Conservation (phyloP, 371 early-diverging fungal genomes). For the Coemansia sp. region DNA sequence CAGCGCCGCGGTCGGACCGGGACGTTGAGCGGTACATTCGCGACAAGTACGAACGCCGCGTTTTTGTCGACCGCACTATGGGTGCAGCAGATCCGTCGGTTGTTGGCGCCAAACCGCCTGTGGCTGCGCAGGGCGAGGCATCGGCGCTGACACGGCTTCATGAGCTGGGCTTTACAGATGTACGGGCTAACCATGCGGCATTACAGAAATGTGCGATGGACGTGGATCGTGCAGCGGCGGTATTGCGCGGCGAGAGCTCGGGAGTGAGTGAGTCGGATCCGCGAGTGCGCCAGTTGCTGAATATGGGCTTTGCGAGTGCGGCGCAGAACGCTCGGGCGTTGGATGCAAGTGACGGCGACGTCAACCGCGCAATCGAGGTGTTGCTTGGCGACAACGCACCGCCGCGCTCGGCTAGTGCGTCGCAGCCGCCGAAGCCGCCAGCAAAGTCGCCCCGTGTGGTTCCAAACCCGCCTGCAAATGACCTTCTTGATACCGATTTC, state of each 20-base stretch:
- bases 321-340: slow-evolving; percentile 61
- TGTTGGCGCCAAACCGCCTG: slow-evolving; percentile 24
- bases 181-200: slow-evolving; percentile 60
- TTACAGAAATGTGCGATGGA: slow-evolving; percentile 65
- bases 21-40: slow-evolving; percentile 89
- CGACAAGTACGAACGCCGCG: slow-evolving; percentile 88
- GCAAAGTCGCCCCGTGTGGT: not conserved
- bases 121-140: slow-evolving; percentile 35
- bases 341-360: slow-evolving; percentile 67
- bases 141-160: slow-evolving; percentile 55
- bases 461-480: not conserved
- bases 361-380: slow-evolving; percentile 72
- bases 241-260: slow-evolving; percentile 55
- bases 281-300: slow-evolving; percentile 56
- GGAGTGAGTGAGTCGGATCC: slow-evolving; percentile 17
- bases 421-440: slow-evolving; percentile 4
- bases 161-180: slow-evolving; percentile 77
- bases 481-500: slow-evolving; percentile 32
- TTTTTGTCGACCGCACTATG: slow-evolving; percentile 57
- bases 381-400: slow-evolving; percentile 56
- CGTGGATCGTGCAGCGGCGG: slow-evolving; percentile 66
- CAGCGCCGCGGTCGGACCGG: slow-evolving; percentile 64
- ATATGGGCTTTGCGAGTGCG: slow-evolving; percentile 78
- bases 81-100: slow-evolving; percentile 42
- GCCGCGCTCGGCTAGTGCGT: slow-evolving; percentile 24